A percentile compares a stretch with the other conserved stretches of the same genome.
These are phyloP conservation scores for Firmiana major DNA, from an alignment of 345 rosid genomes.

Conservation along the genomic window DNA sequence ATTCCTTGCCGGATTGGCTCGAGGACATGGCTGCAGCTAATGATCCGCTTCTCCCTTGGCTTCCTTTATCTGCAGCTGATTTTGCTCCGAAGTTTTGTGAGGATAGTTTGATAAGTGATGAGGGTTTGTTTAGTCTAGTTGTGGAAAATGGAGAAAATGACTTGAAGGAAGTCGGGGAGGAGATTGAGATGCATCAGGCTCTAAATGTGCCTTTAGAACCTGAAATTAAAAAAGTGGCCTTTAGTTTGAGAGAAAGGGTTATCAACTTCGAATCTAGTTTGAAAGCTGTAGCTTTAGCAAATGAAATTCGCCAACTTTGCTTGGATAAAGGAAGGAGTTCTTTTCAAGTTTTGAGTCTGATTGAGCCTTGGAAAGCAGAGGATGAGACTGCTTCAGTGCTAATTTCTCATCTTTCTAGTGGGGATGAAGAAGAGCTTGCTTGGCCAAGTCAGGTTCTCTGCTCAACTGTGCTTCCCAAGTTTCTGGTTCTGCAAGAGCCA, in stretches of 20 bases:
- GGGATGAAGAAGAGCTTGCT: constrained; percentile 39
- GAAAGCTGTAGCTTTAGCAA: constrained; percentile 37
- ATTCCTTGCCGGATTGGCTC: constrained; percentile 58
- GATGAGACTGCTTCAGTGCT: constrained; percentile 63
- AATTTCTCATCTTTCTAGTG: constrained; percentile 41
- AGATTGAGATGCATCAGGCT: constrained; percentile 26
- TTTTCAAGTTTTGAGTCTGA: constrained; percentile 40
- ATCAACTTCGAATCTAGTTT: constrained; percentile 41
- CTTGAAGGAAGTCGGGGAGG: constrained; percentile 24
- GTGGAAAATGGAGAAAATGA: constrained; percentile 33
- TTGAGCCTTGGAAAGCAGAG: constrained; percentile 73
- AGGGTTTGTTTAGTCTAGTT: constrained; percentile 23
- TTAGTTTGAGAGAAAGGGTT: constrained; percentile 36
- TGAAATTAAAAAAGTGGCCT: constrained; percentile 35
- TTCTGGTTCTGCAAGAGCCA: constrained; percentile 50
- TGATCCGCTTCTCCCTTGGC: constrained; percentile 53
- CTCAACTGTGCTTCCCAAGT: constrained; percentile 62
- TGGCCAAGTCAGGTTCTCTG: constrained; percentile 75
- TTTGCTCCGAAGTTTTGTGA: constrained; percentile 25
- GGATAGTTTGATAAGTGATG: constrained; percentile 28
- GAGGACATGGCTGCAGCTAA: constrained; percentile 20
- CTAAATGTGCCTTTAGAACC: constrained; percentile 27
- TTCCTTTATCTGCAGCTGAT: constrained; percentile 46
- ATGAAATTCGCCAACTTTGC: constrained; percentile 51
- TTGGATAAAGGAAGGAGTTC: constrained; percentile 36